These are phyloP conservation scores for Setaria italica DNA, from an alignment of 202 grass and related monocot genomes.

Conservation along the genomic window DNA sequence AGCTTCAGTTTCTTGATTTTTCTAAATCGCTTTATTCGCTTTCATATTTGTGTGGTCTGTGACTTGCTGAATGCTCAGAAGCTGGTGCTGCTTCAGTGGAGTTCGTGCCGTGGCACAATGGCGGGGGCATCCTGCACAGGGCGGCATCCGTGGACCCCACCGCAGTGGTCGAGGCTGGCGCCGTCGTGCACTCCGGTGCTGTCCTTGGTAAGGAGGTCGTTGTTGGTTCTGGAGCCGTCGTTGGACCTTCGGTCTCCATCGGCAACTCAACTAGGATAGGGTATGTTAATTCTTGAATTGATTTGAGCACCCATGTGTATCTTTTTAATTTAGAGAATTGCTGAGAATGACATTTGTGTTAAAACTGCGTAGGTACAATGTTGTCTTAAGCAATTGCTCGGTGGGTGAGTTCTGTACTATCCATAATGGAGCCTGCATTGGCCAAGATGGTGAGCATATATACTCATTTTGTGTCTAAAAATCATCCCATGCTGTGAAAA, in stretches of 20 bases:
- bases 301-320: neutral
- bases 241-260: slow-evolving; percentile 74
- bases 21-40: neutral
- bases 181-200: slow-evolving; percentile 73
- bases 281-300: slow-evolving; percentile 43
- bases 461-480: neutral
- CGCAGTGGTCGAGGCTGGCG: slow-evolving; percentile 63
- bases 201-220: slow-evolving; percentile 61
- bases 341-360: neutral
- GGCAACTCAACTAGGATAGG: slow-evolving; percentile 74
- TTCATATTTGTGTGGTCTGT: neutral
- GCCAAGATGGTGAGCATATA: slow-evolving; percentile 82
- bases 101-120: slow-evolving; percentile 73
- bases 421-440: slow-evolving; percentile 82
- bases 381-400: slow-evolving; percentile 78
- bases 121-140: slow-evolving; percentile 71
- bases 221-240: slow-evolving; percentile 72
- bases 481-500: neutral
- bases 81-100: slow-evolving; percentile 22
- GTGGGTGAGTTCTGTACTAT: slow-evolving; percentile 76
- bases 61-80: slow-evolving; percentile 38
- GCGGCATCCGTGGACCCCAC: slow-evolving; percentile 58
- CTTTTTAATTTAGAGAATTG: slow-evolving; percentile 26
- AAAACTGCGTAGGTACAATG: slow-evolving; percentile 69
- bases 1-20: neutral